Conservation (phyloP, 208 protist species). For the Trypanosoma scelopori region DNA sequence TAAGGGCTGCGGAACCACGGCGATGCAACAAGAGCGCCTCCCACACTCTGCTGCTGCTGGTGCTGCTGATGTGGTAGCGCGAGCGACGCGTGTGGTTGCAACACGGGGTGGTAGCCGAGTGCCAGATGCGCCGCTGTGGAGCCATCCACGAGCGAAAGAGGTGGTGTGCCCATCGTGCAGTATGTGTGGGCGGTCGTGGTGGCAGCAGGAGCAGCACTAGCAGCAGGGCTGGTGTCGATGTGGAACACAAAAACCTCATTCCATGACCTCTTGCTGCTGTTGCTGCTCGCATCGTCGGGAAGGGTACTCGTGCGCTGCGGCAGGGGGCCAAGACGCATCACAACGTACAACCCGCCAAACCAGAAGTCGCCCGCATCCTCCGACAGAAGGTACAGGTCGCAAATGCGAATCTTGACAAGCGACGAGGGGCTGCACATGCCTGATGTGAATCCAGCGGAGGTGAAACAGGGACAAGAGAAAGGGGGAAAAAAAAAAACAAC, state of each 20-base stretch:
- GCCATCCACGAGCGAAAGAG: neutral
- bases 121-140: no score
- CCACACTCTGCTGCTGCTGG: neutral
- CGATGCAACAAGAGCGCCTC: neutral
- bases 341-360: constrained; percentile 60
- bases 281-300: constrained; percentile 2
- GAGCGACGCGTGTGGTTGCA: neutral
- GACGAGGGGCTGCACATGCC: constrained; percentile 1
- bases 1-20: constrained; percentile 1
- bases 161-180: neutral
- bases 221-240: constrained; percentile 5
- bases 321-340: constrained; percentile 44
- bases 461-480: no score
- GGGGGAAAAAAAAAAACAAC: constrained; percentile 8
- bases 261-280: constrained; percentile 27
- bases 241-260: constrained; percentile 51
- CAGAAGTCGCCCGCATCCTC: constrained; percentile 33
- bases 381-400: constrained; percentile 36
- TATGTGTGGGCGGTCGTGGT: neutral
- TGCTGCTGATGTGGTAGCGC: constrained; percentile 8
- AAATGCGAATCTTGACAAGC: constrained; percentile 42
- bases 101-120: neutral
- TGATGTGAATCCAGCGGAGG: neutral
- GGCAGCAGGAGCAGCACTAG: neutral
- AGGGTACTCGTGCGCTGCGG: constrained; percentile 48